Base-by-base conservation (phyloP, 225 moss, liverwort and hornwort genomes). In the Takakia lepidozioides region DNA sequence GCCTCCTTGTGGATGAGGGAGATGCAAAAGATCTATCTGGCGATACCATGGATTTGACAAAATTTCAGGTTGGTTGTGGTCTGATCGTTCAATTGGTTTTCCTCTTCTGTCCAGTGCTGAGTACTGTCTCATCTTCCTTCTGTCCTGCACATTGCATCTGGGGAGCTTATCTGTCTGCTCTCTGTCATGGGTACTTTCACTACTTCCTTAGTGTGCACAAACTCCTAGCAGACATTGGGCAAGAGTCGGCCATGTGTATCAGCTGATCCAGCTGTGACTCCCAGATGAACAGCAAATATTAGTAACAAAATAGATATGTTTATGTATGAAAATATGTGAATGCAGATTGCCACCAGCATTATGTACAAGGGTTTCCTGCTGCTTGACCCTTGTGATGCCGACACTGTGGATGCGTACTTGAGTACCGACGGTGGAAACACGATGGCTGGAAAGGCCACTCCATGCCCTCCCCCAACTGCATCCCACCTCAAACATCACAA, bases 301-400 rank as follows among this genome's bases (percentile, higher is more conserved):
- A n/a, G n/a, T n/a, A n/a, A n/a, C n/a, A n/a, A n/a, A n/a, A n/a
- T n/a, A n/a, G n/a, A n/a, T n/a, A n/a, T n/a, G n/a, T n/a, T n/a
- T n/a, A n/a, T n/a, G n/a, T n/a, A n/a, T n/a, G n/a, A n/a, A n/a
- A n/a, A n/a, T n/a, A 4, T 19, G 10, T 36, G 51, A 23, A 21
- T 56, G 62, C 74, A 80, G 80, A 66, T 67, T 55, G 70, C 69
- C 8, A 71, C 53, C 22, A 66, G 80, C 57, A 63, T 57, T 2
- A 56, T 80, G 66, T 62, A 80, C 52, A 80, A 67, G 53, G 59
- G 55, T 23, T 80, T 74, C 40, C 39, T 80, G 52, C 80, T 80
- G 8, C 46, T 80, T 28, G 80, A 80, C 35, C 80, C 74, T 4
- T 21, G 59, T 51, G 80, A 80, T 54, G 37, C 67, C 3, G 60